Percentiles rank a stretch among this genome's conserved stretches.
These are phyloP conservation scores for Sarocladium brachiariae DNA, from an alignment of 2,329 filamentous ascomycete genomes.

Conservation along the genomic window DNA sequence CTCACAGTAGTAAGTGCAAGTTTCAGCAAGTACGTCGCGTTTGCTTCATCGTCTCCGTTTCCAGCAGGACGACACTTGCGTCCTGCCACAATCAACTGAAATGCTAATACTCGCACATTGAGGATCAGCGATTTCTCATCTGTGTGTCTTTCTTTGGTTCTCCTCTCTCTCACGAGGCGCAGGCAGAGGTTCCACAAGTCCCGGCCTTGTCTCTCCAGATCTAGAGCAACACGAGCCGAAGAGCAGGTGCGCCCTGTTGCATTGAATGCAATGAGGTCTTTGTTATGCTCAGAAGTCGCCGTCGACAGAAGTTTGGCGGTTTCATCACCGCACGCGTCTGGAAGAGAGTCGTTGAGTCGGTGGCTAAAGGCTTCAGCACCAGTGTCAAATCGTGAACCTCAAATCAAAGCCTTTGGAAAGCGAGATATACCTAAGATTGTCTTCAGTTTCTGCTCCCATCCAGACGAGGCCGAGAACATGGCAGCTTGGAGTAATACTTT, in stretches of 20 bases:
- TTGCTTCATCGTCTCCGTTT: conserved; percentile 21
- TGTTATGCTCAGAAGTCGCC: conserved; percentile 23
- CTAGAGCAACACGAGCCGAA: conserved; percentile 15
- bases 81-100: conserved; percentile 56
- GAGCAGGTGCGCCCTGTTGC: not conserved
- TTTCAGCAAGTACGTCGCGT: conserved; percentile 53
- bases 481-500: not conserved
- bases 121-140: conserved; percentile 26
- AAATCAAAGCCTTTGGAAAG: too few relatives aligned
- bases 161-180: conserved; percentile 31
- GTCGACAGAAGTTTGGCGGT: conserved; percentile 17
- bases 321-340: not conserved
- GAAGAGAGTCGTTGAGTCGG: not conserved
- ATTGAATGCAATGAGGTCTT: not conserved
- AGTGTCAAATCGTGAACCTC: too few relatives aligned
- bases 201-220: conserved; percentile 51
- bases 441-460: conserved; percentile 18
- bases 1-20: conserved; percentile 61
- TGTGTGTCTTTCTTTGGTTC: conserved; percentile 12
- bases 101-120: conserved; percentile 49
- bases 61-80: conserved; percentile 28
- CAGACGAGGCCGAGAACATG: conserved; percentile 15
- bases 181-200: conserved; percentile 63
- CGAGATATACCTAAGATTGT: conserved; percentile 20
- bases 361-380: not conserved